phyloP scores from a whole-genome alignment of 1,284 basidiomycete genomes.

The Ustilago sp. region DNA sequence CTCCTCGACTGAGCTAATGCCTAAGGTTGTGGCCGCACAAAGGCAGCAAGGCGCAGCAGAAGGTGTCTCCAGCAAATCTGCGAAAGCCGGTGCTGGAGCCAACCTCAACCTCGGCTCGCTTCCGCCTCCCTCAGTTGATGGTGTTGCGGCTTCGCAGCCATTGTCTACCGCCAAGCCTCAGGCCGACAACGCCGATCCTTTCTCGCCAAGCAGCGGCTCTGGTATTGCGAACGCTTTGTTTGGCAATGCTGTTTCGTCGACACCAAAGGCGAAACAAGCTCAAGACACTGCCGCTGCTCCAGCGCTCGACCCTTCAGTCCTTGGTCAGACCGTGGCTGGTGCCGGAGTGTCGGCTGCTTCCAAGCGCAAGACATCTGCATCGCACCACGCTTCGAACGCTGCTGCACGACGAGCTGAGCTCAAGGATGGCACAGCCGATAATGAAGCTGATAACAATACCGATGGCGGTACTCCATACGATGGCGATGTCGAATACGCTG shows the following conservation, averaged over 20 bases:
- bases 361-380: conserved; percentile 44
- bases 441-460: conserved; percentile 41
- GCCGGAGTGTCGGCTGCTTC: conserved; percentile 17
- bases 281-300: conserved; percentile 23
- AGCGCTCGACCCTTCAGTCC: conserved; percentile 16
- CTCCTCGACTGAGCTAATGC: conserved; percentile 48
- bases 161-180: conserved; percentile 35
- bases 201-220: conserved; percentile 14
- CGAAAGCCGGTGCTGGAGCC: conserved; percentile 16
- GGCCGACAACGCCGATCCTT: conserved; percentile 18
- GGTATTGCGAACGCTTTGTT: conserved; percentile 13
- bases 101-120: conserved; percentile 50
- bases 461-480: conserved; percentile 62
- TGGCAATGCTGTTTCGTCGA: conserved; percentile 15
- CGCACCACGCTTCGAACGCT: conserved; percentile 37
- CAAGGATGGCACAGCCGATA: conserved; percentile 33
- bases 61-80: background rate
- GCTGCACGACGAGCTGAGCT: conserved; percentile 41
- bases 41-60: conserved; percentile 23
- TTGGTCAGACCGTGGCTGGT: conserved; percentile 19
- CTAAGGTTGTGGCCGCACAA: conserved; percentile 43
- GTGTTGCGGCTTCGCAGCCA: conserved; percentile 20
- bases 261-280: conserved; percentile 35
- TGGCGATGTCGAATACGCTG: conserved; percentile 64
- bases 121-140: conserved; percentile 24